These are phyloP conservation scores for Yamadazyma sp. DNA, from an alignment of 1,139 yeast genomes.

Conservation along the genomic window DNA sequence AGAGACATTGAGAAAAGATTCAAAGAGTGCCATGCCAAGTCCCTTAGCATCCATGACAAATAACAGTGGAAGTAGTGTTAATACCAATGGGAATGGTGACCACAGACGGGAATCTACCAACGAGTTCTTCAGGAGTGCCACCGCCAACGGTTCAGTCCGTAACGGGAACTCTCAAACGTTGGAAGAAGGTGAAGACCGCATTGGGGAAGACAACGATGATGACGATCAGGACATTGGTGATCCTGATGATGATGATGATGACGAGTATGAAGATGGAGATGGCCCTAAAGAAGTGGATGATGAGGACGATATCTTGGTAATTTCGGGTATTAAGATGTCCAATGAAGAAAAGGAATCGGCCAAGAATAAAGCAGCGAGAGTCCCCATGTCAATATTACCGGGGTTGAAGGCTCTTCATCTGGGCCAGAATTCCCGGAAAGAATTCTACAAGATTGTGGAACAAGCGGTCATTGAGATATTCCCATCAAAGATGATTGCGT, in stretches of 20 bases:
- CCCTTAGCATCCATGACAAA: background rate
- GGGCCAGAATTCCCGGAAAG: conserved; percentile 20
- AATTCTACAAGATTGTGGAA: conserved; percentile 32
- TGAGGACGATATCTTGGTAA: conserved; percentile 16
- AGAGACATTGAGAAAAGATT: background rate
- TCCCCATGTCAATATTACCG: conserved; percentile 19
- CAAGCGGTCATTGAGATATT: conserved; percentile 28
- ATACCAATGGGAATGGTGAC: background rate
- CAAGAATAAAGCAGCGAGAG: conserved; percentile 12
- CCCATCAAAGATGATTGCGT: conserved; percentile 30
- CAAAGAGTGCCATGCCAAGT: no score
- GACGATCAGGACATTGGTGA: conserved; percentile 9
- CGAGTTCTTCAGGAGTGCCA: background rate
- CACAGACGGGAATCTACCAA: background rate
- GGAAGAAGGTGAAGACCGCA: background rate
- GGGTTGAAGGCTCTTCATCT: conserved; percentile 22
- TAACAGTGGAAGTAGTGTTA: background rate
- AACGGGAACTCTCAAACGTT: background rate
- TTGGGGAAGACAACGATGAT: conserved; percentile 8
- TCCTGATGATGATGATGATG: conserved; percentile 11
- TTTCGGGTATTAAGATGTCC: conserved; percentile 13
- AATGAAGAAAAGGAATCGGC: conserved; percentile 9
- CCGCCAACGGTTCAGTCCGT: background rate
- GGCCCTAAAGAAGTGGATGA: conserved; percentile 12
- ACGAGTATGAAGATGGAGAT: conserved; percentile 14